Conservation (phyloP, 2,329 filamentous ascomycete species). For the Alternaria burnsii region DNA sequence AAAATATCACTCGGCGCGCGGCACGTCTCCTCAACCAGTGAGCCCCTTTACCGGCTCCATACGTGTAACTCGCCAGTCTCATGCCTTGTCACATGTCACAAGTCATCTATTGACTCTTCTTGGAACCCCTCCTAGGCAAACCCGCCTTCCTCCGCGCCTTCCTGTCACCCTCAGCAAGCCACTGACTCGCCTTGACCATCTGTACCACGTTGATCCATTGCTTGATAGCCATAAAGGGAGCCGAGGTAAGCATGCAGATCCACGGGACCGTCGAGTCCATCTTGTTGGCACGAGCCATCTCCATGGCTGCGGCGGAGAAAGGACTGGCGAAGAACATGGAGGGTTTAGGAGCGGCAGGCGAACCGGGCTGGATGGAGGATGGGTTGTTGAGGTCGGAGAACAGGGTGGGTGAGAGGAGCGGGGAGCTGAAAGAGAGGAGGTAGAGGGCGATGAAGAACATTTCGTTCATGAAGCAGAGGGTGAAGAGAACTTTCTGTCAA, state of each 20-base stretch:
- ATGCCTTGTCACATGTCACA: not conserved
- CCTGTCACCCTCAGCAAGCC: conserved; percentile 91
- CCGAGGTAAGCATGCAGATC: conserved; percentile 81
- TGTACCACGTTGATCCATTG: conserved; percentile 95
- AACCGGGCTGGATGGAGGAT: conserved; percentile 64
- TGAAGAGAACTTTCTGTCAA: conserved; percentile 82
- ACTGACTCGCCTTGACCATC: conserved; percentile 89
- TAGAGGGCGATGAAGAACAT: conserved; percentile 98
- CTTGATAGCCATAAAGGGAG: conserved; percentile 89
- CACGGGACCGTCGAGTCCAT: conserved; percentile 69
- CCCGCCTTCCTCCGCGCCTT: conserved; percentile 63
- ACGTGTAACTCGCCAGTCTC: not conserved
- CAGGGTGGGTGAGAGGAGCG: conserved; percentile 85
- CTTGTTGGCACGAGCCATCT: conserved; percentile 91
- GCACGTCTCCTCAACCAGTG: not conserved
- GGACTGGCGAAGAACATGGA: conserved; percentile 84
- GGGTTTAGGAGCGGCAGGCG: conserved; percentile 73
- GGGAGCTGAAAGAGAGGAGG: conserved; percentile 94
- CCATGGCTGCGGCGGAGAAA: conserved; percentile 90
- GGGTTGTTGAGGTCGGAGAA: conserved; percentile 68
- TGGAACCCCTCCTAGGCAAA: conserved; percentile 47
- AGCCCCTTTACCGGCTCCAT: not conserved
- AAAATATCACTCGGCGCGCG: not conserved
- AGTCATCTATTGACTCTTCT: conserved; percentile 35
- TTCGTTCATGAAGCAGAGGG: conserved; percentile 91